Conservation (phyloP, 768 basidiomycete species). For the Hypsizygus marmoreus region DNA sequence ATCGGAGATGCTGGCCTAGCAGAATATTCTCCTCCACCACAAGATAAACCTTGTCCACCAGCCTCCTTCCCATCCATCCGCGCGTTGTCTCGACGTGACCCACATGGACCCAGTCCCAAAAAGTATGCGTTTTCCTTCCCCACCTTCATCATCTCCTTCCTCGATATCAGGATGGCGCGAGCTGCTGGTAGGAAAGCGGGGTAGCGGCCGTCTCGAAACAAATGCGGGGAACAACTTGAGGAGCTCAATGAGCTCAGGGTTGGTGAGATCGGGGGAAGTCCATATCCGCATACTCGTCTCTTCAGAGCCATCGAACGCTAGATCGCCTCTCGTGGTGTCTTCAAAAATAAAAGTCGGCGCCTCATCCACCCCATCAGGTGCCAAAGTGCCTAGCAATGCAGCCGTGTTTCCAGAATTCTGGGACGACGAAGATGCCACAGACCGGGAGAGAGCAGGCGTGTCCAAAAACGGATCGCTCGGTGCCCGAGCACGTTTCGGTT, state of each 20-base stretch:
- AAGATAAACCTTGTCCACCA: conserved; percentile 79
- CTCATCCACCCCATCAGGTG: conserved; percentile 40
- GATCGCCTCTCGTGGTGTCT: conserved; percentile 31
- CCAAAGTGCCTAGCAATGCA: conserved; percentile 30
- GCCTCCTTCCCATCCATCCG: conserved; percentile 69
- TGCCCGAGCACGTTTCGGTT: conserved; percentile 67
- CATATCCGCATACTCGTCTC: conserved; percentile 72
- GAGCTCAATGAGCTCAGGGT: conserved; percentile 71
- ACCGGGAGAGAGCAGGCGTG: conserved; percentile 60
- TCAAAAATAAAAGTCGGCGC: conserved; percentile 39
- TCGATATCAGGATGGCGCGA: conserved; percentile 60
- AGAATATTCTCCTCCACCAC: conserved; percentile 83
- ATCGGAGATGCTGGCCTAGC: conserved; percentile 40
- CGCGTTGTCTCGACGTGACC: conserved; percentile 62
- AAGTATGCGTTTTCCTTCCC: conserved; percentile 57
- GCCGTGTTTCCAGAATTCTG: conserved; percentile 40
- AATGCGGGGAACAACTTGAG: conserved; percentile 78
- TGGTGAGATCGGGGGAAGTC: conserved; percentile 77
- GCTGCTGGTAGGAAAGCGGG: conserved; percentile 61
- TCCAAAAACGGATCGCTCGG: conserved; percentile 83
- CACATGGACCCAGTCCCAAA: conserved; percentile 88
- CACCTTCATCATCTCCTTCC: conserved; percentile 61
- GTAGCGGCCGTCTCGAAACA: conserved; percentile 66
- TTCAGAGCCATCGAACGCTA: conserved; percentile 28
- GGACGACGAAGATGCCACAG: conserved; percentile 56